Conservation (phyloP, 148 eudicot species). For the Heliosperma pusillum region DNA sequence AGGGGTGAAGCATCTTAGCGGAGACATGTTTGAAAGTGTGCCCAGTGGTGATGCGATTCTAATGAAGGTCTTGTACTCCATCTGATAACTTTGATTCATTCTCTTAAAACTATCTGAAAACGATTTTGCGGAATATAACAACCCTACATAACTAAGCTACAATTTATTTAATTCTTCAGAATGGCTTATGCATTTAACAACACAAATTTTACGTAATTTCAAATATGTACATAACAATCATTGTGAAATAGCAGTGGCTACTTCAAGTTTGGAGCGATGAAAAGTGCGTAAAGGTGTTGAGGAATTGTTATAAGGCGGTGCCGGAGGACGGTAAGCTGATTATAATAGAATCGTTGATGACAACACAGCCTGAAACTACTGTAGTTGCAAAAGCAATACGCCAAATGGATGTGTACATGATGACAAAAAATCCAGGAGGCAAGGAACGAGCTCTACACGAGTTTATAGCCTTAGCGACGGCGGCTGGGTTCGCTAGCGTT, state of each 20-base stretch:
- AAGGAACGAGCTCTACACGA: slow-evolving; percentile 28
- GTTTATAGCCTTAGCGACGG: slow-evolving; percentile 27
- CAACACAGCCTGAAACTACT: slow-evolving; percentile 27
- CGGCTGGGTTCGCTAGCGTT: slow-evolving; percentile 29
- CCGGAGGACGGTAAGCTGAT: slow-evolving; percentile 39
- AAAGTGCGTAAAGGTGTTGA: slow-evolving; percentile 38
- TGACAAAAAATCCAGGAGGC: slow-evolving; percentile 23
- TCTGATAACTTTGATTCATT: too few relatives aligned
- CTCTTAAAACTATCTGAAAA: too few relatives aligned
- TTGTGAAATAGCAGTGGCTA: slow-evolving; percentile 28
- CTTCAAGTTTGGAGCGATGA: slow-evolving; percentile 50
- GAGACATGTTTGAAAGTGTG: slow-evolving; percentile 30
- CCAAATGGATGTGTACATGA: slow-evolving; percentile 27
- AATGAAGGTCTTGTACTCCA: slow-evolving; percentile 19
- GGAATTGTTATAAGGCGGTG: slow-evolving; percentile 35
- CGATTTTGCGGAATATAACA: too few relatives aligned
- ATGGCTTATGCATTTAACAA: too few relatives aligned
- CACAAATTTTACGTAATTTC: too few relatives aligned
- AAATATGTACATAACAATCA: too few relatives aligned
- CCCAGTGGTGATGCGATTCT: slow-evolving; percentile 28
- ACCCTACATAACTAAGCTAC: too few relatives aligned
- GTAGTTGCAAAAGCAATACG: slow-evolving; percentile 18
- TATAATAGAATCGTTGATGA: slow-evolving; percentile 27
- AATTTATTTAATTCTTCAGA: too few relatives aligned
- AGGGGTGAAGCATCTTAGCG: slow-evolving; percentile 26